Percentiles rank a stretch among this genome's conserved stretches.
phyloP scores from a whole-genome alignment of 768 basidiomycete genomes.

The Russula lepida region DNA sequence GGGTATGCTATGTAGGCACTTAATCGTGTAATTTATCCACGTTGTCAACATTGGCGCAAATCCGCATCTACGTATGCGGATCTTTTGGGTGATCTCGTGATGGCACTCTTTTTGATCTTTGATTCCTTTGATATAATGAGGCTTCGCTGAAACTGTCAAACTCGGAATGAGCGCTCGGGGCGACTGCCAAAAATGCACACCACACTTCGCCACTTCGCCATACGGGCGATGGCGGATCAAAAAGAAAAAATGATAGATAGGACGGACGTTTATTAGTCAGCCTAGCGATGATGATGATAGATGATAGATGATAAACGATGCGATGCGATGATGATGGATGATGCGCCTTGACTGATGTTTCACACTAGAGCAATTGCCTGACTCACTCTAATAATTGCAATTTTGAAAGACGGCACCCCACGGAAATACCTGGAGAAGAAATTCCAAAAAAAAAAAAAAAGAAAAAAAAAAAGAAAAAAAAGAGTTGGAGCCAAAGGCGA shows the following conservation, averaged over 20 bases:
- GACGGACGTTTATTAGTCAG: not conserved
- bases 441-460: no score
- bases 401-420: no score
- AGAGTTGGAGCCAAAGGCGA: no score
- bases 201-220: not conserved
- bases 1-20: slow-evolving; percentile 18
- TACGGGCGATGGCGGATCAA: not conserved
- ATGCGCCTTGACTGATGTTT: not conserved
- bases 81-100: slow-evolving; percentile 8
- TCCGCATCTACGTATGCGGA: slow-evolving; percentile 13
- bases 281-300: not conserved
- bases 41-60: slow-evolving; percentile 17
- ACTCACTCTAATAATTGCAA: no score
- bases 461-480: no score
- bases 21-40: slow-evolving; percentile 20
- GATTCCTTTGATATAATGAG: not conserved
- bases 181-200: not conserved
- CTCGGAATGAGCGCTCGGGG: not conserved
- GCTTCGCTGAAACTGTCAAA: not conserved
- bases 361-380: not conserved
- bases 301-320: no score
- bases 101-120: slow-evolving; percentile 1
- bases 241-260: not conserved
- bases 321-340: no score
- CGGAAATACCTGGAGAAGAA: no score